Evolutionary conservation across 371 early-diverging fungal species (phyloP).

Genomic region (Mucor plumbeus): DNA sequence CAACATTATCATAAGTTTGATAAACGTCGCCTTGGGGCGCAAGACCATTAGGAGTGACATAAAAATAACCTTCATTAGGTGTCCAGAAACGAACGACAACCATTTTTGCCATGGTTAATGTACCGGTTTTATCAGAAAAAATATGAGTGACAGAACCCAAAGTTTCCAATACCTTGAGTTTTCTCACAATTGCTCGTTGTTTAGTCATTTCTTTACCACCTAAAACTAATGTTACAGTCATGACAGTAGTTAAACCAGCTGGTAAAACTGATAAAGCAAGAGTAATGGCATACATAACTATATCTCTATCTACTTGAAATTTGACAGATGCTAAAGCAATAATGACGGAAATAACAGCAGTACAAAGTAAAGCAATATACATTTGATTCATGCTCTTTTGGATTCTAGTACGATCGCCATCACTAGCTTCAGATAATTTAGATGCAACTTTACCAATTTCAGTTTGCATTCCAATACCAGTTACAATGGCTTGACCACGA

Average conservation of each 20-base stretch:
- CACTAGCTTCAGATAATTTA: constrained; percentile 68
- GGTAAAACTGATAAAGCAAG: constrained; percentile 46
- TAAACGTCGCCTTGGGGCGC: constrained; percentile 69
- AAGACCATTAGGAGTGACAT: constrained; percentile 66
- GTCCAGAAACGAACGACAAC: constrained; percentile 76
- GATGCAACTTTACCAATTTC: constrained; percentile 92
- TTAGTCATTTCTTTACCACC: constrained; percentile 47
- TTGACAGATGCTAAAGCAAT: constrained; percentile 68
- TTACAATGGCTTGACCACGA: constrained; percentile 79
- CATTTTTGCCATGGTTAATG: constrained; percentile 76
- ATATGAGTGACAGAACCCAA: constrained; percentile 91
- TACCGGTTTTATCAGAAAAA: constrained; percentile 83
- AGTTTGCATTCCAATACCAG: constrained; percentile 80
- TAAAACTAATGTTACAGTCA: constrained; percentile 46
- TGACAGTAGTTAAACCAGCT: constrained; percentile 47
- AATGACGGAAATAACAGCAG: constrained; percentile 45
- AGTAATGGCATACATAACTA: constrained; percentile 51
- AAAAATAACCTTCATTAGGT: constrained; percentile 64
- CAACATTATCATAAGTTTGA: constrained; percentile 21
- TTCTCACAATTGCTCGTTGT: constrained; percentile 68
- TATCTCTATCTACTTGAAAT: constrained; percentile 36
- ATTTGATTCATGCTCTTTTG: constrained; percentile 78
- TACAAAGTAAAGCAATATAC: constrained; percentile 70
- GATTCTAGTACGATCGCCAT: constrained; percentile 71
- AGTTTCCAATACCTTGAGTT: constrained; percentile 90